Conservation (phyloP, 1,139 yeast genomes). For the Magnusiomyces fungicola region DNA sequence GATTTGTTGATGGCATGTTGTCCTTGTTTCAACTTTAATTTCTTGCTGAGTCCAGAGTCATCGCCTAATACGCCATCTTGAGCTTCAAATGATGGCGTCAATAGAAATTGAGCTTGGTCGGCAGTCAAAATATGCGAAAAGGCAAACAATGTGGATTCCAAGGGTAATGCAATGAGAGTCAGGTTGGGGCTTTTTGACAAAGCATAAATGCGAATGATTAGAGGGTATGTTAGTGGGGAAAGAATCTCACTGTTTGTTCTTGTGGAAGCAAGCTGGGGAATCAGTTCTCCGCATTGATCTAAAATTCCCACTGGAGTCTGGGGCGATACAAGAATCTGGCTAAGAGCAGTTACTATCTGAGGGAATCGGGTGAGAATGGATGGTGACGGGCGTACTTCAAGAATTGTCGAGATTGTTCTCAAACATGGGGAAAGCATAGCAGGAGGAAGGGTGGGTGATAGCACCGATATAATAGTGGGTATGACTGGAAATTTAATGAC, state of each 20-base stretch:
- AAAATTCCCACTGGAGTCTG: constrained; percentile 18
- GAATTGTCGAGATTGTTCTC: constrained; percentile 24
- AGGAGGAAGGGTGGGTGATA: constrained; percentile 16
- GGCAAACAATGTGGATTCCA: constrained; percentile 26
- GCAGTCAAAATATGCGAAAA: constrained; percentile 24
- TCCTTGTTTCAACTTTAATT: too few species aligned
- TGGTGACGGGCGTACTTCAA: constrained; percentile 22
- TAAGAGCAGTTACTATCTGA: constrained; percentile 20
- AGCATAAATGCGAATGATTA: constrained; percentile 18
- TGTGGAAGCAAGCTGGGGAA: constrained; percentile 23
- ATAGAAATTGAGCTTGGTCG: constrained; percentile 16
- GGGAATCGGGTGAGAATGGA: constrained; percentile 21
- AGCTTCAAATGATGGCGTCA: too few species aligned
- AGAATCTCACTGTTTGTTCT: constrained; percentile 14
- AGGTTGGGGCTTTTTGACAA: constrained; percentile 11
- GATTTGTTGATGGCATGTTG: too few species aligned
- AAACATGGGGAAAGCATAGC: constrained; percentile 23
- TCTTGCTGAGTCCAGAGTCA: too few species aligned
- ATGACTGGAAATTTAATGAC: constrained; percentile 22
- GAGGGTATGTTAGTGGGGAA: constrained; percentile 16
- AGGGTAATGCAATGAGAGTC: constrained; percentile 14
- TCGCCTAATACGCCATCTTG: too few species aligned
- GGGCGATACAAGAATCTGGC: constrained; percentile 18
- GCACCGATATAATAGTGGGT: constrained; percentile 18
- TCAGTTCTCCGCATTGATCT: constrained; percentile 22